phyloP scores from a whole-genome alignment of 1,284 basidiomycete genomes.

The Ganoderma sinense region DNA sequence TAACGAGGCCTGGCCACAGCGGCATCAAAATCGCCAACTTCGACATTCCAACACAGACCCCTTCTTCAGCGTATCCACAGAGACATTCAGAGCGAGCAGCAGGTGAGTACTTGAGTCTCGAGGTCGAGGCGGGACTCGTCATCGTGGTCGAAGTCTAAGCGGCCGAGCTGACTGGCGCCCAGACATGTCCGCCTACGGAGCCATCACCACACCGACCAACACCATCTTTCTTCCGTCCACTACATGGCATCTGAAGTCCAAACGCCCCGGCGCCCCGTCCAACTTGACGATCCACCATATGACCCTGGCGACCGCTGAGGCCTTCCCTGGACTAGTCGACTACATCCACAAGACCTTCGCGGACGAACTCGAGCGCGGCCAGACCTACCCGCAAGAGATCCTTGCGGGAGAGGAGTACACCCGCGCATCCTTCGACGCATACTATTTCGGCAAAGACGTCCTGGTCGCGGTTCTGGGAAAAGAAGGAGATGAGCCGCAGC shows the following conservation, averaged over 20 bases:
- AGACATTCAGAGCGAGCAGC: not conserved
- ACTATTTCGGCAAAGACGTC: constrained; percentile 81
- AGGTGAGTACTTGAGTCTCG: not conserved
- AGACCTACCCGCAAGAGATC: constrained; percentile 85
- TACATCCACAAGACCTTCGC: constrained; percentile 74
- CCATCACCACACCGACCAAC: constrained; percentile 25
- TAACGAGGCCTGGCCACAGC: not conserved
- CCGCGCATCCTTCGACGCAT: constrained; percentile 66
- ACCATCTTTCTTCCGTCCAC: constrained; percentile 35
- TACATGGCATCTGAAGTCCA: constrained; percentile 34
- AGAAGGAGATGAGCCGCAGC: constrained; percentile 31
- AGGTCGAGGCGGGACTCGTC: not conserved
- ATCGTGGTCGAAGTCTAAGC: not conserved
- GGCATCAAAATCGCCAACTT: not conserved
- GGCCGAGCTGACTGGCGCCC: not conserved
- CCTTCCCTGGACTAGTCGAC: constrained; percentile 58
- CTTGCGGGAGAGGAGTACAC: constrained; percentile 50
- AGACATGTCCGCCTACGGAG: constrained; percentile 44
- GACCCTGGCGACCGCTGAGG: constrained; percentile 53
- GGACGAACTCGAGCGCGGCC: constrained; percentile 78
- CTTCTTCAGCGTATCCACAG: not conserved
- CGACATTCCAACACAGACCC: not conserved
- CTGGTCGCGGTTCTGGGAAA: constrained; percentile 67
- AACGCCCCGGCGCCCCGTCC: constrained; percentile 10
- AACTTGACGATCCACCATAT: constrained; percentile 70